phyloP scores from a whole-genome alignment of 345 rosid genomes.

The Eucalyptus sideroxylon region DNA sequence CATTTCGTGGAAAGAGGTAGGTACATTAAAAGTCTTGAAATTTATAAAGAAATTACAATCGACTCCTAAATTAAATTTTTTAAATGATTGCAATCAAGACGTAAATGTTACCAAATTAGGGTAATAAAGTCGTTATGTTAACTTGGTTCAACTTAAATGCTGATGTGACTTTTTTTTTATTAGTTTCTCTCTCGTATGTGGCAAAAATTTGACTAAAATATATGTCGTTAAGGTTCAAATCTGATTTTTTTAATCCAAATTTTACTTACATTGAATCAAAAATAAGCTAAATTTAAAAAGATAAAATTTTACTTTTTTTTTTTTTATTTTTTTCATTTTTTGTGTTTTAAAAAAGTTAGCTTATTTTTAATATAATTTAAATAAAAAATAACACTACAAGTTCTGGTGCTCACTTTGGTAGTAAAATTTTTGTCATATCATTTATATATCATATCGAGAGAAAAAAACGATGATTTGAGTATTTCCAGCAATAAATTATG shows the following conservation, averaged over 20 bases:
- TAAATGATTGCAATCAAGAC: not conserved
- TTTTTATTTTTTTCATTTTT: no score
- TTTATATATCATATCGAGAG: no score
- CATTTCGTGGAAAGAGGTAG: fast-evolving
- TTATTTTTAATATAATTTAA: no score
- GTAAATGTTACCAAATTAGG: not conserved
- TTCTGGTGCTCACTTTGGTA: not conserved
- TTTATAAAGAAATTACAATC: not conserved
- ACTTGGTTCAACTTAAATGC: not conserved
- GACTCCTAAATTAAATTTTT: not conserved
- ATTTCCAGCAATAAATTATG: fast-evolving
- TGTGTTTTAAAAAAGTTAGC: not conserved
- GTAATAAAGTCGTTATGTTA: not conserved
- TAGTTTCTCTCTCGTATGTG: no score
- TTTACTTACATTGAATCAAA: no score
- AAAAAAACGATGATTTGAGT: no score
- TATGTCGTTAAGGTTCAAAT: no score
- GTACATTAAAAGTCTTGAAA: not conserved
- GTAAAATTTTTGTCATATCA: fast-evolving
- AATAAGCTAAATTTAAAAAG: no score
- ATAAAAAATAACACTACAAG: not conserved
- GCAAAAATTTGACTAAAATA: no score
- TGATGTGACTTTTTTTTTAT: not conserved
- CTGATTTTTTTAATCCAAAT: no score
- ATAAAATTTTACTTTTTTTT: no score